Conservation (phyloP, 2,329 filamentous ascomycete species). For the Trichoderma afroharzianum region DNA sequence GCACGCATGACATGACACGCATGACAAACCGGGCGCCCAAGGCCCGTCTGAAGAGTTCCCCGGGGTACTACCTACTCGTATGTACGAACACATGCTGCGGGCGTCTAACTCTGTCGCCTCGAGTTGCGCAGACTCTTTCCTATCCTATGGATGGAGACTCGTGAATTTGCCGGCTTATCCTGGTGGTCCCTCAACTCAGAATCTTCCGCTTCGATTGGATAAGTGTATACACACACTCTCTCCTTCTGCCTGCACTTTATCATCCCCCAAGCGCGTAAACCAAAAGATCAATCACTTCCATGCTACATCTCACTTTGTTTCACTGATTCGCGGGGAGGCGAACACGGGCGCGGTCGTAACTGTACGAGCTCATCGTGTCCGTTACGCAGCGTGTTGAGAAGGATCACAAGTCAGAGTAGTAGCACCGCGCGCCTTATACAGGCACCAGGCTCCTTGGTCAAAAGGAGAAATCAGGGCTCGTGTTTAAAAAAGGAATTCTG, state of each 20-base stretch:
- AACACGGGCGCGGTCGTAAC: not conserved
- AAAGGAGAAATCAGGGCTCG: not conserved
- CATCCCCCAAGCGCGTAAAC: not conserved
- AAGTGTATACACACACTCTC: not conserved
- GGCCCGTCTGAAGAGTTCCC: not conserved
- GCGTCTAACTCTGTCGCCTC: not conserved
- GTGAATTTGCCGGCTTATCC: not conserved
- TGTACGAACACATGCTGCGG: not conserved
- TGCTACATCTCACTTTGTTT: not conserved
- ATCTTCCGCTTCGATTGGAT: not conserved
- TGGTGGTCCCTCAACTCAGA: not conserved
- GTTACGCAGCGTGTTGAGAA: not conserved
- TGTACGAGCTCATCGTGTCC: not conserved
- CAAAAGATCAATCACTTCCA: not conserved
- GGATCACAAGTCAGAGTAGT: not conserved
- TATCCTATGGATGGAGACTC: not conserved
- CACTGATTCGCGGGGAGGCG: not conserved
- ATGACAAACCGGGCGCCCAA: slow-evolving; percentile 1
- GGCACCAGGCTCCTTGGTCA: not conserved
- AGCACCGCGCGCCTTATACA: not conserved
- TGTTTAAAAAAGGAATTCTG: not conserved
- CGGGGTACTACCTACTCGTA: not conserved
- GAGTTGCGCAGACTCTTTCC: not conserved
- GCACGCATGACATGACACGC: not conserved
- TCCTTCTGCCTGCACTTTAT: not conserved